Conservation (phyloP, 2,329 filamentous ascomycete genomes). For the Penicillium sp. region DNA sequence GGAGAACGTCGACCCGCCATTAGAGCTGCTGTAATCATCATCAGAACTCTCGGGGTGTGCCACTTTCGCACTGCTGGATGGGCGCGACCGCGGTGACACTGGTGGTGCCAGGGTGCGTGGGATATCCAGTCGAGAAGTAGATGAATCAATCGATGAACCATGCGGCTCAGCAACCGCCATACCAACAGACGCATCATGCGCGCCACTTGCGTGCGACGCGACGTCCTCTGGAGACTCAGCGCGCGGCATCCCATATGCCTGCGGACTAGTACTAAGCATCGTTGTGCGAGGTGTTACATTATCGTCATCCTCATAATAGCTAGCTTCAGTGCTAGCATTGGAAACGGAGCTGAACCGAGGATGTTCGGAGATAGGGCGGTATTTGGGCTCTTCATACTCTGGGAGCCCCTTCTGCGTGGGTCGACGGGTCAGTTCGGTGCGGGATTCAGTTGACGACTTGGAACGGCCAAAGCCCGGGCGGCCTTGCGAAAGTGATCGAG, state of each 20-base stretch:
- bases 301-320: constrained; percentile 35
- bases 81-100: constrained; percentile 43
- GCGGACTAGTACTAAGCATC: constrained; percentile 15
- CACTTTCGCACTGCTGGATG: constrained; percentile 55
- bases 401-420: constrained; percentile 40
- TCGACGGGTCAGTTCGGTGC: constrained; percentile 31
- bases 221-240: constrained; percentile 36
- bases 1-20: constrained; percentile 61
- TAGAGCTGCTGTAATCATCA: constrained; percentile 64
- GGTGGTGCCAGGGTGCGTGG: constrained; percentile 47
- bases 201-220: constrained; percentile 11
- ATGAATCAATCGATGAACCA: constrained; percentile 38
- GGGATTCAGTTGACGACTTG: constrained; percentile 59
- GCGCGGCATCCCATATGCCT: constrained; percentile 27
- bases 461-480: constrained; percentile 80
- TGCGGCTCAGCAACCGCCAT: constrained; percentile 23
- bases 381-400: constrained; percentile 45
- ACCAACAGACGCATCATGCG: constrained; percentile 20
- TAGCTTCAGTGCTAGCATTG: constrained; percentile 29
- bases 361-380: constrained; percentile 70
- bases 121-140: constrained; percentile 37
- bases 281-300: constrained; percentile 31
- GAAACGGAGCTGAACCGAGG: constrained; percentile 67
- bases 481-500: constrained; percentile 74
- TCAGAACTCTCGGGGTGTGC: constrained; percentile 63